Evolutionary conservation across 2,329 filamentous ascomycete species (phyloP), one percentile per base, ranked within the genome.

Genomic region (Hymenoscyphus infarciens): DNA sequence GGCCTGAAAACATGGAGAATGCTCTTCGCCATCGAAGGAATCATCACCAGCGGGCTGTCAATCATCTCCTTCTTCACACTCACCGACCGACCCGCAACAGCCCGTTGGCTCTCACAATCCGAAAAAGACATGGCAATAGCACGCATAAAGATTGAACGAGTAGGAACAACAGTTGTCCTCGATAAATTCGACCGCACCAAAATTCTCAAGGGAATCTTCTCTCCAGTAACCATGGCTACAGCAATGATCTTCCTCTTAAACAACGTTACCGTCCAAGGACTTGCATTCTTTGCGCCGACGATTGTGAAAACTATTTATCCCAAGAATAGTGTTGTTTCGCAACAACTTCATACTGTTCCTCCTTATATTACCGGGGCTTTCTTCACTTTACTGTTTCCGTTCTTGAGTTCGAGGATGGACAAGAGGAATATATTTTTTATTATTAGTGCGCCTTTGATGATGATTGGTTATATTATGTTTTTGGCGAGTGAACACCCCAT

Each of bases 1-100:
- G 72, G 77, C 3, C 74, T 89, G 0, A 77, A 76, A 27, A 76
- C 74, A 5, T 91, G 88, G 88, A 78, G 87, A 7, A 89, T 89
- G 86, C 88, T 90, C 59, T 90, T 90, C 61, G 82, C 81, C 3
- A 84, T 90, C n/a, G 88, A 90, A 71, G 88, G 88, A 22, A 84
- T 89, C 68, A 83, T 89, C 66, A 86, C 84, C 77, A 66, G 65
- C 64, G 78, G 79, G 0, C 73, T 90, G 0, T 79, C 82, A 0
- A n/a, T 90, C 1, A 77, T 90, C 39, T 75, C 82, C 1, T 88
- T 89, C 72, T 67, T 87, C 68, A 87, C 84, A 0, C 75, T 91
- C 19, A 90, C 88, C 0, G 88, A 91, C 71, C 81, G 87, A 0
- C 88, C 88, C 0, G 86, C 82, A 61, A 88, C 87, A 0, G 88